Conservation (phyloP, 2,329 filamentous ascomycete genomes). For the Trichoderma hamatum region DNA sequence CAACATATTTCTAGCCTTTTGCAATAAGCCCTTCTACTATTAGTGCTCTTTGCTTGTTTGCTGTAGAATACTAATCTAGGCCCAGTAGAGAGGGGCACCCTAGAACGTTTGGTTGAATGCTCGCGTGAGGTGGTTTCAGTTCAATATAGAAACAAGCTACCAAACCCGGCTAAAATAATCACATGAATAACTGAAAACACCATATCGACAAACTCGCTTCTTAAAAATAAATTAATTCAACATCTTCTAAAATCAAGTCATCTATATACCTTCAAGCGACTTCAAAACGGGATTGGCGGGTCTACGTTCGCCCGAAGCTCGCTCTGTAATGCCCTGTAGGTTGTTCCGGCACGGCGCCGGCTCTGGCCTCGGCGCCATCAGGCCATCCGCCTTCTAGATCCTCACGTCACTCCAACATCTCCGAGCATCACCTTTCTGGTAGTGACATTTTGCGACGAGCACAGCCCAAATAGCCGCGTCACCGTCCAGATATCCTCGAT, state of each 20-base stretch:
- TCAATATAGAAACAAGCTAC: neutral
- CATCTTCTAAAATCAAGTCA: neutral
- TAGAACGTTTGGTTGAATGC: neutral
- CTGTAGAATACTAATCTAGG: too few species aligned
- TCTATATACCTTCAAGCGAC: neutral
- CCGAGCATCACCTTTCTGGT: neutral
- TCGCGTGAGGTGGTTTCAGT: conserved; percentile 1
- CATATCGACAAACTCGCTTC: too few species aligned
- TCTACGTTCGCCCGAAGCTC: conserved; percentile 18
- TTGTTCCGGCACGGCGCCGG: conserved; percentile 20
- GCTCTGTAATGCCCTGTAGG: neutral
- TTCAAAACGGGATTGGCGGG: neutral
- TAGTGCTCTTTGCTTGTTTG: neutral
- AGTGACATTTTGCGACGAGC: conserved; percentile 1
- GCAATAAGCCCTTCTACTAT: too few species aligned
- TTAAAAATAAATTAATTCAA: neutral
- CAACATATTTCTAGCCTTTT: too few species aligned
- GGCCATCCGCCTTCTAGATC: conserved; percentile 9
- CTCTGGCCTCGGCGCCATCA: neutral
- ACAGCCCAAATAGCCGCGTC: conserved; percentile 24
- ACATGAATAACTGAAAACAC: neutral
- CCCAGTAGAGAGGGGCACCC: neutral
- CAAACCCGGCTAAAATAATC: neutral
- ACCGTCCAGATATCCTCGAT: neutral
- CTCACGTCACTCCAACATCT: conserved; percentile 6